phyloP scores from a whole-genome alignment of 208 protist species.

The Balamuthia mandrillaris region DNA sequence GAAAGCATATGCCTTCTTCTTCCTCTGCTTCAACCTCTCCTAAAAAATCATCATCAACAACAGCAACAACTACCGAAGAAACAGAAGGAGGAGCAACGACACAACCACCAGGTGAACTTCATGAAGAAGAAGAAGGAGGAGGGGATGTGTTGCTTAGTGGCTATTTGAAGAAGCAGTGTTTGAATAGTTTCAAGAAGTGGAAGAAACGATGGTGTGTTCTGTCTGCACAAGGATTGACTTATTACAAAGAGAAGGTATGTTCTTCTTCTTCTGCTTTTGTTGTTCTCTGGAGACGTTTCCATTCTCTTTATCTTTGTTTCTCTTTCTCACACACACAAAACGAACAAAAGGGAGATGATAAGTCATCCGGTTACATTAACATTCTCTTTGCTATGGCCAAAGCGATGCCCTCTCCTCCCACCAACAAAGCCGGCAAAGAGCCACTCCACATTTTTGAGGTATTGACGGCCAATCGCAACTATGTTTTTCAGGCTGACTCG shows the following conservation, averaged over 20 bases:
- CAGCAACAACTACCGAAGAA: background rate
- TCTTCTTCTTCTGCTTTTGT: too few species aligned
- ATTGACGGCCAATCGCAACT: constrained; percentile 19
- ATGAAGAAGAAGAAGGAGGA: background rate
- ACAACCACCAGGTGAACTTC: background rate
- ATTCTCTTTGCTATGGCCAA: constrained; percentile 15
- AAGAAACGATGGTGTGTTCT: constrained; percentile 17
- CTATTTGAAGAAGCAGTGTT: constrained; percentile 2
- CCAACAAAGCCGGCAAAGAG: background rate
- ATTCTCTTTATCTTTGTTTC: background rate
- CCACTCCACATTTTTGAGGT: constrained; percentile 1
- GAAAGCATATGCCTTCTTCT: background rate
- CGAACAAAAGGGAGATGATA: background rate
- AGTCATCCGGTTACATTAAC: background rate
- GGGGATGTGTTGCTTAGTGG: background rate
- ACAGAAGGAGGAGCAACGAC: background rate
- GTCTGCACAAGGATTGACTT: background rate
- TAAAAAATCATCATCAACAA: background rate
- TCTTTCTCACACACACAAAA: background rate
- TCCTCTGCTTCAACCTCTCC: background rate
- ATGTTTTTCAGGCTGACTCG: background rate
- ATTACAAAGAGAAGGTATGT: background rate
- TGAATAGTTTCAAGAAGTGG: constrained; percentile 2
- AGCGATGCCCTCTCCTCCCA: background rate
- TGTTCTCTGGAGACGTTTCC: too few species aligned